Base-by-base conservation (phyloP, 371 early-diverging fungal species). In the Haplosporangium sp. region DNA sequence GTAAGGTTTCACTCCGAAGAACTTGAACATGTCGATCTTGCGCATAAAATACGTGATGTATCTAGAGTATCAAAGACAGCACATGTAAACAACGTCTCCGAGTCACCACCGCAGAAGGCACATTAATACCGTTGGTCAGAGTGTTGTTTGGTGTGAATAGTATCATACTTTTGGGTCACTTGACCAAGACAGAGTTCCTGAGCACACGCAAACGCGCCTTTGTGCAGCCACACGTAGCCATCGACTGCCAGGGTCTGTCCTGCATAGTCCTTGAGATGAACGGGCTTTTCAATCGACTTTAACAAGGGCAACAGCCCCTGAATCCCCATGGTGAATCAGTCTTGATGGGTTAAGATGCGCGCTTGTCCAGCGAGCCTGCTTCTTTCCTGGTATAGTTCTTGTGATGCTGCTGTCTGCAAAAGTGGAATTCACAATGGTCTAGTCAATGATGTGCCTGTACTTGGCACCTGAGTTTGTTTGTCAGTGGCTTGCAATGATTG, bases 161-260 rank as follows among this genome's bases (percentile, higher is more conserved):
- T 9, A 8, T 10, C 14, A 73, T 86, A 95, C 91, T 84, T 89
- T 20, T 83, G 83, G 1, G 95, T 95, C 0, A 84, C 82, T 13
- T 82, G 64, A 14, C 86, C 87, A 20, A 87, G 80, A 8, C 87
- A 89, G 11, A 97, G 82, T 14, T 95, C 95, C 40, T 85, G 64
- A 0, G 96, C 94, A 69, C 96, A 96, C 0, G 89, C 79, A 67
- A 93, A 93, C 0, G 93, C 92, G 18, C 95, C 97, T 53, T 88
- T 86, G 83, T 97, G 94, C 20, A 99, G 92, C 96, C 98, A 97
- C 7, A 94, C 92, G 74, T 97, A 96, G 6, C 93, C 95, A 82
- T 99, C 99, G 23, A 99, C 89, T 1, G 92, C 99, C 0, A 98
- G 85, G 5, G 88, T 85, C 64, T 86, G 83, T 7, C 96, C 95